Evolutionary conservation across 2,329 filamentous ascomycete genomes (phyloP), one percentile per base, ranked within the genome.

Genomic region (Penicillium hesseltinei): DNA sequence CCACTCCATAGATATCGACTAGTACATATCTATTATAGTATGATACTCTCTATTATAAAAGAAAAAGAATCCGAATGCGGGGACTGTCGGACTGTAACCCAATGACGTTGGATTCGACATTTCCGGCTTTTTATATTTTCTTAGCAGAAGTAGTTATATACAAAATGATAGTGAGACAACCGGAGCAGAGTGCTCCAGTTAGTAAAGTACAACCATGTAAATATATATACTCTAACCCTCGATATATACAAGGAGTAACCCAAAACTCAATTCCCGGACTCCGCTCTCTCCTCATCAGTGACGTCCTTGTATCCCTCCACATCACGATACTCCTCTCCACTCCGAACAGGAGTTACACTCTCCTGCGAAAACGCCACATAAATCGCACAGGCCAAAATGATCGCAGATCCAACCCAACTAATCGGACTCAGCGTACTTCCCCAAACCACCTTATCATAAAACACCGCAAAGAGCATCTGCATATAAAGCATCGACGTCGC

Each of bases 401-500:
- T 68, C 23, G 76, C 82, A 13, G 83, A 86, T 2, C 87, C 87
- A 2, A 82, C 71, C 64, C 87, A 84, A 57, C 84, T 86, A 63
- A 84, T 73, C 21, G 77, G 69, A 9, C 81, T 81, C 1, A 87
- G 83, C 7, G 80, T 83, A 17, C 81, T 82, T 3, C 84, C 82
- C 76, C 85, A 89, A 17, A 89, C 76, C 11, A 87, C 61, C 63
- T 84, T 84, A 69, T 90, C 87, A 58, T 86, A 85, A 4, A 79
- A 76, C 11, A 89, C 71, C 2, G 87, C 87, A 70, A 88, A 89
- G 4, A 89, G 73, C 85, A 89, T 88, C 69, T 88, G 85, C 45
- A 82, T 85, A 67, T 89, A 90, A 0, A 87, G 77, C 84, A 89
- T 88, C 54, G 84, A 85, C 0, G 84, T 88, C 2, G 84, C 85